Percentiles rank a stretch among this genome's conserved stretches.
These are phyloP conservation scores for Fusarium brachygibbosum DNA, from an alignment of 2,329 filamentous ascomycete genomes.

Conservation along the genomic window DNA sequence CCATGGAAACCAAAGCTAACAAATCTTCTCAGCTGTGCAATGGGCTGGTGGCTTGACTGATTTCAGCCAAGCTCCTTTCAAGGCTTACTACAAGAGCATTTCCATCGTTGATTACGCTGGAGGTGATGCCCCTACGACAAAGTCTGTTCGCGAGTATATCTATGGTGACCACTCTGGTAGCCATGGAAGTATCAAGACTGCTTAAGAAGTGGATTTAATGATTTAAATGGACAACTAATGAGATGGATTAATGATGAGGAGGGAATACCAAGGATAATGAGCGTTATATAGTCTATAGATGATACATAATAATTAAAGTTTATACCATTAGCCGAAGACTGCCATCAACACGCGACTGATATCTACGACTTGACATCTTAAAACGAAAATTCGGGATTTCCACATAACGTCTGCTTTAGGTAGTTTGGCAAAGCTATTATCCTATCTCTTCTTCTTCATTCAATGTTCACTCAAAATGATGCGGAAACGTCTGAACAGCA, in stretches of 20 bases:
- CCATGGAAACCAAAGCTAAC: background rate
- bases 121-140: constrained; percentile 50
- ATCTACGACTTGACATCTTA: too few species aligned
- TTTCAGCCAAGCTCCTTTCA: constrained; percentile 59
- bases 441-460: too few species aligned
- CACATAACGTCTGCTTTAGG: too few species aligned
- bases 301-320: constrained; percentile 10
- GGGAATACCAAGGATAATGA: constrained; percentile 12
- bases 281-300: constrained; percentile 15
- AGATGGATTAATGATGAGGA: constrained; percentile 30
- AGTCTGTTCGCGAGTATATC: constrained; percentile 58
- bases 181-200: constrained; percentile 57
- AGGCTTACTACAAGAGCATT: constrained; percentile 61
- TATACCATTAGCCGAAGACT: too few species aligned
- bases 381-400: too few species aligned
- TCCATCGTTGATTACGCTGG: constrained; percentile 61
- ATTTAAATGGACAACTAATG: constrained; percentile 19
- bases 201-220: background rate
- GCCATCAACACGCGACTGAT: too few species aligned
- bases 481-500: too few species aligned
- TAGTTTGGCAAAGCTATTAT: too few species aligned
- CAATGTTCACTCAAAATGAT: too few species aligned
- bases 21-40: constrained; percentile 61
- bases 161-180: constrained; percentile 59
- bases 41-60: constrained; percentile 73